Percentiles rank a stretch among this genome's conserved stretches.
phyloP scores from a whole-genome alignment of 78 protist genomes.

The Guillardia theta region DNA sequence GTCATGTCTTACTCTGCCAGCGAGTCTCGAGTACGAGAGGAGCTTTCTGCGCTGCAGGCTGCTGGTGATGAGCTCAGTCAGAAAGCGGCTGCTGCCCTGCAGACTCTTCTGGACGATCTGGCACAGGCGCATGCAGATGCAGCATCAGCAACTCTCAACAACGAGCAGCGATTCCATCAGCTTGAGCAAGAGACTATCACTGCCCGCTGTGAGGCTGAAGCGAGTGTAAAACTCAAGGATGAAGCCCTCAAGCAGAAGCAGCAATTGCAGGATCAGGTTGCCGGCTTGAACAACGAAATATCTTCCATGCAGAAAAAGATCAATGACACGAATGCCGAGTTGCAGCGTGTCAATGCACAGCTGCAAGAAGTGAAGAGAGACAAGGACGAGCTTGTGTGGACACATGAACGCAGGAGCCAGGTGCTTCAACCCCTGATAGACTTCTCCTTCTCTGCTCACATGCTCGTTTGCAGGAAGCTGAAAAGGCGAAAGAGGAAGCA shows the following conservation, averaged over 20 bases:
- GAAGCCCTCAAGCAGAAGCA: neutral
- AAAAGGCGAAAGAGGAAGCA: neutral
- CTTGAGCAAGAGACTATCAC: neutral
- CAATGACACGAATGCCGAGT: neutral
- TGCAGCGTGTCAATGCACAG: neutral
- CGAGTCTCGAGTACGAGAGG: conserved; percentile 6
- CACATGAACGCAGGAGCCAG: neutral
- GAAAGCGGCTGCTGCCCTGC: neutral
- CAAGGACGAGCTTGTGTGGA: neutral
- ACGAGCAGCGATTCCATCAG: conserved; percentile 27
- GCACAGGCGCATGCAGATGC: neutral
- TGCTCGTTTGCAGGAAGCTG: neutral
- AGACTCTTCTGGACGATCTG: neutral
- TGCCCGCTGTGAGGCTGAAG: neutral
- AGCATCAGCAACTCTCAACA: neutral
- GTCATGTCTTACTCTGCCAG: too few relatives aligned
- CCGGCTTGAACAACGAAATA: neutral
- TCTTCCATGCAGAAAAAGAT: neutral
- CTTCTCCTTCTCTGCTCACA: neutral
- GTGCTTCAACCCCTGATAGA: neutral
- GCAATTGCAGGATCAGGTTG: neutral
- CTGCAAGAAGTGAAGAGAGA: neutral
- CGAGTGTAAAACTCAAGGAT: neutral
- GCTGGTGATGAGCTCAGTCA: neutral
- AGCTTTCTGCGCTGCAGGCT: neutral